Conservation (phyloP, 225 moss, liverwort and hornwort genomes). For the Rhytidiadelphus loreus region DNA sequence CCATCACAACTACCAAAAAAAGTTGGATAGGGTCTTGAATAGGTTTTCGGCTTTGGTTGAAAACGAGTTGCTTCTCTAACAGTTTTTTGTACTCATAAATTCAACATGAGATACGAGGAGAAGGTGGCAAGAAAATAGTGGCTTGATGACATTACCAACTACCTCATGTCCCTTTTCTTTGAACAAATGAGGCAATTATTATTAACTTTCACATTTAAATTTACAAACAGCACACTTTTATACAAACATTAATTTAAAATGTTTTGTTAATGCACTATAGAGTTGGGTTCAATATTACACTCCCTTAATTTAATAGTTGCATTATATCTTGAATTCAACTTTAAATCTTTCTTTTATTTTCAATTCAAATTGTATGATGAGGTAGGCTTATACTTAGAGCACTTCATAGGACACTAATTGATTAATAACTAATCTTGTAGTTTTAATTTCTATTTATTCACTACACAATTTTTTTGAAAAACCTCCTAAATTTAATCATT, state of each 20-base stretch:
- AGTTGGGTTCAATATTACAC: fast-evolving
- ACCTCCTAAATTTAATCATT: too few species aligned
- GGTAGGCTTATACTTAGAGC: fast-evolving
- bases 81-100: too few species aligned
- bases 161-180: fast-evolving
- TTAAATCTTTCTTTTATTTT: fast-evolving
- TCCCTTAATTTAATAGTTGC: fast-evolving
- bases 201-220: too few species aligned
- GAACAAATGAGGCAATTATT: fast-evolving
- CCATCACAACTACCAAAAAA: too few species aligned
- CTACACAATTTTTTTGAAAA: too few species aligned
- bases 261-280: fast-evolving
- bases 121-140: fast-evolving
- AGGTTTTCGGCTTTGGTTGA: fast-evolving
- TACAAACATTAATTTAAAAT: too few species aligned
- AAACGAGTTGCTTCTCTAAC: fast-evolving
- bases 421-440: fast-evolving
- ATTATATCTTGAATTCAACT: too few species aligned
- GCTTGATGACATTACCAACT: fast-evolving
- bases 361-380: fast-evolving
- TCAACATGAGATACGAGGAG: fast-evolving
- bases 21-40: fast-evolving
- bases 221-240: too few species aligned
- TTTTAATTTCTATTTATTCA: too few species aligned
- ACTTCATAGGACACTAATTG: fast-evolving